Evolutionary conservation across 75 land plant genomes (phyloP), one percentile per base, ranked within the genome.

Genomic region (Pseudotsuga menziesii): DNA sequence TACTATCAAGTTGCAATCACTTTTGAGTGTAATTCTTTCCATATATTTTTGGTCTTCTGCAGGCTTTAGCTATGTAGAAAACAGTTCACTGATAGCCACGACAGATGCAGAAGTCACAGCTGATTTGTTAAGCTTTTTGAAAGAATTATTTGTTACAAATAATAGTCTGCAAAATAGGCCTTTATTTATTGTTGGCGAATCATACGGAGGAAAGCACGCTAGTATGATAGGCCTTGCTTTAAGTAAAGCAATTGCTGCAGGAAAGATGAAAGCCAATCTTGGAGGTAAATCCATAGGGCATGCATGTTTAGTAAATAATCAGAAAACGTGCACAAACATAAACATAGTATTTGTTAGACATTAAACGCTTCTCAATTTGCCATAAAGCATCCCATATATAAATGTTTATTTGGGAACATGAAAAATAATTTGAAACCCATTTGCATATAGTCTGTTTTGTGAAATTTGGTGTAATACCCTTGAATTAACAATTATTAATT

Each of bases 181-280:
- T 61, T 78, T 95, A 29, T 95, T 74, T 72, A 69, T 95, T 23
- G 90, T 91, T 20, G 96, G 93, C 61, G 96, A 95, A 83, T 93
- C 96, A 36, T 95, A 95, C 83, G 98, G 98, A 60, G 96, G 98
- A 56, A 95, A 91, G 70, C 86, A 77, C 84, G 95, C 96, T 27
- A 89, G 85, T 29, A 85, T 88, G 60, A 70, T 83, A 56, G 93
- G 86, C 15, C 72, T 95, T 54, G 88, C 89, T 52, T 77, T 87
- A 25, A 59, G 84, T 14, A 81, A 81, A 61, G 87, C 94, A 56
- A 86, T 90, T 35, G 76, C 83, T 52, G 80, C 78, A n/a, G 92
- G 94, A 19, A 56, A 79, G 58, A 61, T 90, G 29, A 90, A 90
- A 64, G 76, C 83, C 13, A 84, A 80, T 63, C 80, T 92, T 77